Conservation (phyloP, 768 basidiomycete genomes). For the Amanita subjunquillea region DNA sequence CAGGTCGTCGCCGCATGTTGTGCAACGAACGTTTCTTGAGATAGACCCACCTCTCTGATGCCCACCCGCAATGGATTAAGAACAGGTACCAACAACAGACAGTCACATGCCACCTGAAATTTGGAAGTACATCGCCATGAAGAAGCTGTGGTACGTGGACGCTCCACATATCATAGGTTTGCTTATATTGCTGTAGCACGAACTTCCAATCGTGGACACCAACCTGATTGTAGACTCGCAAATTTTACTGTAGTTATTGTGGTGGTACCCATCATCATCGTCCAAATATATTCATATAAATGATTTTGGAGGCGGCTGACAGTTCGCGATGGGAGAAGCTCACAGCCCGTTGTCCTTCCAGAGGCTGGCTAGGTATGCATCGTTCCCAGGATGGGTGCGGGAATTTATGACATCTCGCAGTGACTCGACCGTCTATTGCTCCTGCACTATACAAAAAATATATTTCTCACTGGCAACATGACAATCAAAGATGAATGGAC, state of each 20-base stretch:
- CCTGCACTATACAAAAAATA: conserved; percentile 58
- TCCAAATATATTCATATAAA: too few species aligned
- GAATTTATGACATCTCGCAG: conserved; percentile 13
- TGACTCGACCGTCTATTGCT: conserved; percentile 71
- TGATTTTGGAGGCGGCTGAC: conserved; percentile 74
- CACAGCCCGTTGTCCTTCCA: conserved; percentile 22
- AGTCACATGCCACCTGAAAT: conserved; percentile 2
- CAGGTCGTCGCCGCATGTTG: not conserved
- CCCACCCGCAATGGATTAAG: conserved; percentile 11
- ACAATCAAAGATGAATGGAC: conserved; percentile 68
- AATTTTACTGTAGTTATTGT: conserved; percentile 32
- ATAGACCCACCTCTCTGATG: conserved; percentile 2
- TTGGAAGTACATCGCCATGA: not conserved
- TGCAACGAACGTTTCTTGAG: not conserved
- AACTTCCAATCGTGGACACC: not conserved
- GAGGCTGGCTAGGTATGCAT: conserved; percentile 34
- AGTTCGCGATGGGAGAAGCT: conserved; percentile 23
- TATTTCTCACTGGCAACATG: conserved; percentile 33
- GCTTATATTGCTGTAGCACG: not conserved
- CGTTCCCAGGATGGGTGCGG: not conserved
- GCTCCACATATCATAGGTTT: not conserved
- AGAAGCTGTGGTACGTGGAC: not conserved
- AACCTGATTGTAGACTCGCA: conserved; percentile 15
- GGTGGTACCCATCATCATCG: conserved; percentile 22
- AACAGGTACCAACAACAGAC: conserved; percentile 10